Conservation (phyloP, 768 basidiomycete genomes). For the Mycena floridula region DNA sequence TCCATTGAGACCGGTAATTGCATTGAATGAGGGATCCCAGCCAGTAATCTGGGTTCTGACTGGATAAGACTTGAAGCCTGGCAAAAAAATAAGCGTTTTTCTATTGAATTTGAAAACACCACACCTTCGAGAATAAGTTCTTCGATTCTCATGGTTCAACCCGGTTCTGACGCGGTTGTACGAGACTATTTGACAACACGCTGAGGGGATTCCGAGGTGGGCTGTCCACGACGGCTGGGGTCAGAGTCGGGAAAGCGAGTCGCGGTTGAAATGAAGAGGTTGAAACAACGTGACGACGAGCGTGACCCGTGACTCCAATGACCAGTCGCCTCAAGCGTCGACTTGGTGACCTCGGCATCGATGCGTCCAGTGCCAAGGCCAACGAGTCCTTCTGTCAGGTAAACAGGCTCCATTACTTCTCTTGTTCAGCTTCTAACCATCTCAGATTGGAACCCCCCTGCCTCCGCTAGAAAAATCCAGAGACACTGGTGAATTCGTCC, state of each 20-base stretch:
- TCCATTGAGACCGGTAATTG: conserved; percentile 93
- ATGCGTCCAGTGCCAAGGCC: conserved; percentile 61
- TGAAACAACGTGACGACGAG: too few species aligned
- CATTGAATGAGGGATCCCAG: conserved; percentile 98
- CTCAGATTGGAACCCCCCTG: conserved; percentile 87
- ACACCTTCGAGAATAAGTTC: conserved; percentile 90
- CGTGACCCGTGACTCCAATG: too few species aligned
- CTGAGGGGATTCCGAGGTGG: too few species aligned
- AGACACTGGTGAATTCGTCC: conserved; percentile 92
- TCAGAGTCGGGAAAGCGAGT: too few species aligned
- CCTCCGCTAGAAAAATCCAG: conserved; percentile 92
- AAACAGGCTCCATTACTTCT: conserved; percentile 20
- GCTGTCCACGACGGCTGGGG: too few species aligned
- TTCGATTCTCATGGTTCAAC: conserved; percentile 89
- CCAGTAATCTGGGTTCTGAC: conserved; percentile 93
- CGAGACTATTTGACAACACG: too few species aligned
- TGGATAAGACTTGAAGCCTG: conserved; percentile 97
- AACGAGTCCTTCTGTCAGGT: conserved; percentile 87
- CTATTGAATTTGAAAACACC: background rate
- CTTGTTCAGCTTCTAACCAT: conserved; percentile 1
- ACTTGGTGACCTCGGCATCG: conserved; percentile 73
- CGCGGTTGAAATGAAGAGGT: too few species aligned
- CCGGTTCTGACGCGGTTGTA: too few species aligned
- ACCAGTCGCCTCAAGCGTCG: conserved; percentile 71
- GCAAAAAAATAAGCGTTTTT: background rate